Evolutionary conservation across 2,329 filamentous ascomycete species (phyloP).

Genomic region (Clonostachys solani): DNA sequence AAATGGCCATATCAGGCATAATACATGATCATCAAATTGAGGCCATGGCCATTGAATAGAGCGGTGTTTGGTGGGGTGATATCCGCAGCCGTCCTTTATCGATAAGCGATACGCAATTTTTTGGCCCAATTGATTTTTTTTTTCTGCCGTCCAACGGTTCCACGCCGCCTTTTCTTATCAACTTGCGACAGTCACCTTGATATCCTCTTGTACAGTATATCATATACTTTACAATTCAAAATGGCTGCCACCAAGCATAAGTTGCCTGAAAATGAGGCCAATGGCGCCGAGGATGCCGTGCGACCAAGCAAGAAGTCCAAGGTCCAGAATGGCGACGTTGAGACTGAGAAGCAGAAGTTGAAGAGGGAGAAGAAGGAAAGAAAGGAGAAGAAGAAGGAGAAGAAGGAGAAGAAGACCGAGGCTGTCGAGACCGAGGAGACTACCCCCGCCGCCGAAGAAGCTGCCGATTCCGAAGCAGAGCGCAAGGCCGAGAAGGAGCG

Average conservation of each 20-base stretch:
- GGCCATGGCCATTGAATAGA: too few species aligned
- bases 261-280: conserved; percentile 27
- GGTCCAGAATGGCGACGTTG: conserved; percentile 18
- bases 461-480: conserved; percentile 22
- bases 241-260: conserved; percentile 36
- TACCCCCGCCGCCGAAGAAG: conserved; percentile 15
- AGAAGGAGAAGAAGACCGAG: conserved; percentile 22
- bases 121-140: too few species aligned
- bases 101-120: too few species aligned
- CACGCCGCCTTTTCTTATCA: too few species aligned
- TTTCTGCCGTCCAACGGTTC: too few species aligned
- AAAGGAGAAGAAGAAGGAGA: conserved; percentile 37
- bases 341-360: conserved; percentile 19
- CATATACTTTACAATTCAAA: not conserved
- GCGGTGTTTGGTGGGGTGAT: too few species aligned
- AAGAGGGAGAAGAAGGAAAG: conserved; percentile 37
- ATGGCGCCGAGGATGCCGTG: conserved; percentile 10
- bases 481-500: conserved; percentile 22
- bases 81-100: too few species aligned
- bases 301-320: conserved; percentile 35
- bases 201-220: too few species aligned
- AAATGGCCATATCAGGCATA: too few species aligned
- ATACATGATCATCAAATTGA: too few species aligned
- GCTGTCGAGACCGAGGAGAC: conserved; percentile 7
- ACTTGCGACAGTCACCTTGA: too few species aligned